Evolutionary conservation across 228 moss, liverwort and hornwort species (phyloP), one percentile per base, ranked within the genome.

Genomic region (Sphagnum fallax): DNA sequence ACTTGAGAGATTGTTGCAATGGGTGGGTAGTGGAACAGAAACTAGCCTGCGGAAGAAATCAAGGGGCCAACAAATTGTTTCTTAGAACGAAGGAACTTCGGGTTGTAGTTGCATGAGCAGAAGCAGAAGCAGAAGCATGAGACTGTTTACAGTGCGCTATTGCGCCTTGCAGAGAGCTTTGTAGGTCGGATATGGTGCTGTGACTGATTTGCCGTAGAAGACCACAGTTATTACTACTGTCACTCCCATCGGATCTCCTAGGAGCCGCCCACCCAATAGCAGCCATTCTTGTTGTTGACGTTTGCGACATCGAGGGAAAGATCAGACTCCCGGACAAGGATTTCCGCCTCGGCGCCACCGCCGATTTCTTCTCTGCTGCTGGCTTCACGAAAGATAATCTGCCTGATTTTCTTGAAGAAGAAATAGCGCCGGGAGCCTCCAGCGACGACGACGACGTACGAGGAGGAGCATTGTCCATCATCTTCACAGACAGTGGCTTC

Each of bases 101-200:
- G 2, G 32, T 32, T 32, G 32, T 32, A 32, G 32, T 32, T 32
- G 32, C 32, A 32, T 32, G 3, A 32, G 32, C 32, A 32, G 32
- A 1, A 32, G 32, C 32, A 32, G 32, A 32, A 32, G 32, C 0
- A 32, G 32, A 32, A 32, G 32, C 32, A 32, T 86, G 86, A 9
- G 86, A 86, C 79, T 86, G 74, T 72, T 86, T 86, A 70, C 86
- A 86, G 61, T 86, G 86, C 4, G 82, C 83, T 69, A 86, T 86
- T 62, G 86, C 86, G 4, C 86, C 86, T 70, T 86, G 82, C 66
- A 86, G 80, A 53, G 82, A 82, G 60, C 78, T 83, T 32, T 83
- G 86, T 10, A 74, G 77, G 65, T 86, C 82, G n/a, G 82, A 82
- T 5, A 71, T 60, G 47, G 80, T 79, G 75, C 73, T 80, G 16